Conservation (phyloP, 78 protist genomes). For the Protostelium mycophagum region DNA sequence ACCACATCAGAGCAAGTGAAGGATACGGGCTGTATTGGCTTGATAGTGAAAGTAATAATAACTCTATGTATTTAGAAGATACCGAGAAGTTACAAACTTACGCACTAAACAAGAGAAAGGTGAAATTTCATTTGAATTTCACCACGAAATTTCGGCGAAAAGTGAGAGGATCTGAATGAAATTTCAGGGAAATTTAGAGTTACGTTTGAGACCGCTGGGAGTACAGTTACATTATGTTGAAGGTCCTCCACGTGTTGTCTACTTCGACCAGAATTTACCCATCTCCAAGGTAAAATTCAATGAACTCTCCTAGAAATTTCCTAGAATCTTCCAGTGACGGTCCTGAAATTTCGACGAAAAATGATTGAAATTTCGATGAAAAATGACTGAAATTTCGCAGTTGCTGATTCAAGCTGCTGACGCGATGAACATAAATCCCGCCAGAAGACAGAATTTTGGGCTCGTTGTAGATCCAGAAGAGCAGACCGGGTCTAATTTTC, state of each 20-base stretch:
- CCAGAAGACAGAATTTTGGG: background rate
- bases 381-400: background rate
- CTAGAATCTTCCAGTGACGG: no score
- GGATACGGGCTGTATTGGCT: background rate
- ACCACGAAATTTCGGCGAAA: no score
- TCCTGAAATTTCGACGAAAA: no score
- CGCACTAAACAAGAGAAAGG: background rate
- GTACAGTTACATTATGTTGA: background rate
- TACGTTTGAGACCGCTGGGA: background rate
- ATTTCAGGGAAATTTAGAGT: background rate
- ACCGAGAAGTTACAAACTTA: background rate
- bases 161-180: background rate
- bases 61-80: background rate
- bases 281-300: background rate
- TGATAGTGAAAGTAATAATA: background rate
- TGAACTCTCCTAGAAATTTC: no score
- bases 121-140: no score
- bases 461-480: background rate
- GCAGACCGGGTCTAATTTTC: background rate
- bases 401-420: background rate
- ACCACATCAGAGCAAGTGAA: background rate
- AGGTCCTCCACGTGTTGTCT: background rate
- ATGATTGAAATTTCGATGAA: background rate
- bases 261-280: background rate
- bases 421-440: background rate